Evolutionary conservation across 805 yeast genomes (phyloP), one percentile per base, ranked within the genome.

Genomic region (Metschnikowia henanensis): DNA sequence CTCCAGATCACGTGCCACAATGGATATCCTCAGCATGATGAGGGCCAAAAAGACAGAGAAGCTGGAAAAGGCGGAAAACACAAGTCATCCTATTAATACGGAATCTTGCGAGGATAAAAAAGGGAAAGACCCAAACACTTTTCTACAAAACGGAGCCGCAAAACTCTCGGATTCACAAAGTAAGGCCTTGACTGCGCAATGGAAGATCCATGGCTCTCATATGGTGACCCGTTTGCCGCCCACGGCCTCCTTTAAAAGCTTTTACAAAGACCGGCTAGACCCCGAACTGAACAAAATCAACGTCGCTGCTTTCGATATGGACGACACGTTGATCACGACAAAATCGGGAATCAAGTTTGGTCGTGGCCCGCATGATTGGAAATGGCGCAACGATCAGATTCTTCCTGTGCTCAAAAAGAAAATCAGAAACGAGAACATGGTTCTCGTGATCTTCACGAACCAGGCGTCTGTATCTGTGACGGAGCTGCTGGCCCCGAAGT

Each of bases 271-370:
- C 6, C 15, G 10, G 5, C 4, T 25, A 5, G 30, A 22, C 26
- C 10, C 34, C 2, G 35, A 8, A 3, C 3, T 17, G 15, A 28
- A 20, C 10, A 19, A 26, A 7, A 29, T 38, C 6, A 25, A 35
- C 32, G 55, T 85, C 1, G 88, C 88, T 2, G 85, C 86, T 0
- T 92, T 91, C 62, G 98, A 92, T 61, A 68, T 92, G 39, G 99
- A 92, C 66, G 84, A 80, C 8, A 92, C 98, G 0, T 53, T 92
- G 6, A 78, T 88, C 0, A 59, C 60, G 13, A 82, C 96, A 0
- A 83, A 79, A 57, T 75, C 87, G 0, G 88, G 87, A 0, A 36
- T 57, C 15, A 75, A 69, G 36, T 88, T 83, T 57, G 73, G 89
- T 0, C 63, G 73, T 19, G 66, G 77, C 6, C 75, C 85, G 1